phyloP scores from a whole-genome alignment of 164 flowering plant species.

The Umbellularia californica region DNA sequence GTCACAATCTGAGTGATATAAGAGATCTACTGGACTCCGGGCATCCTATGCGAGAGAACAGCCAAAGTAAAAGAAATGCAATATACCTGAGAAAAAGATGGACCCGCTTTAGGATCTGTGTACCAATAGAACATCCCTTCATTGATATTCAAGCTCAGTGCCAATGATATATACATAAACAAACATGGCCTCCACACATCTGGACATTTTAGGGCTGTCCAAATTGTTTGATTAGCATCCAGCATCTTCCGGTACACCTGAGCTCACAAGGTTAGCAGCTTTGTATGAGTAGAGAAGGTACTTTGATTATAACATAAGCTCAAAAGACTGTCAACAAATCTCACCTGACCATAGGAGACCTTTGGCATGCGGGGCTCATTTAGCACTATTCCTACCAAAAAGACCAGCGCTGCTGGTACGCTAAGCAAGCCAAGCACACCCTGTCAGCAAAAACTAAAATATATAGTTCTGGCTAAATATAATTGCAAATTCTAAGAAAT shows the following conservation, averaged over 20 bases:
- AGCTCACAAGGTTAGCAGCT: background rate
- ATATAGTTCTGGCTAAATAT: slow-evolving; percentile 2
- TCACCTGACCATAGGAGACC: slow-evolving; percentile 63
- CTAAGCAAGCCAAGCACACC: slow-evolving; percentile 78
- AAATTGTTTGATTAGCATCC: slow-evolving; percentile 72
- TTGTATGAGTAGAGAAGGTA: background rate
- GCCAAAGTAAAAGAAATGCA: background rate
- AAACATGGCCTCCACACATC: slow-evolving; percentile 92
- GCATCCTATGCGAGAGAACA: too few species aligned
- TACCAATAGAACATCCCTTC: slow-evolving; percentile 97
- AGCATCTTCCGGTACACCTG: slow-evolving; percentile 65
- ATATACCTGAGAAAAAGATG: slow-evolving; percentile 82
- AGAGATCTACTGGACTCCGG: too few species aligned
- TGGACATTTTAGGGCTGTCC: slow-evolving; percentile 66
- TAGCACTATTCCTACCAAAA: slow-evolving; percentile 58
- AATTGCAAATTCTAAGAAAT: background rate
- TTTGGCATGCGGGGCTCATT: slow-evolving; percentile 50
- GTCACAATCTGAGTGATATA: too few species aligned
- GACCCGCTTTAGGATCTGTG: slow-evolving; percentile 77
- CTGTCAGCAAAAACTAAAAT: slow-evolving; percentile 30
- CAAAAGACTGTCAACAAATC: background rate
- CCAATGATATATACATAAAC: slow-evolving; percentile 82
- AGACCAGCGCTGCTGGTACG: slow-evolving; percentile 63
- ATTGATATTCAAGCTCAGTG: slow-evolving; percentile 59
- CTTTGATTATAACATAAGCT: background rate